Percentiles rank a stretch among this genome's conserved stretches.
Conservation (phyloP, 805 yeast genomes). For the Saturnispora sekii region DNA sequence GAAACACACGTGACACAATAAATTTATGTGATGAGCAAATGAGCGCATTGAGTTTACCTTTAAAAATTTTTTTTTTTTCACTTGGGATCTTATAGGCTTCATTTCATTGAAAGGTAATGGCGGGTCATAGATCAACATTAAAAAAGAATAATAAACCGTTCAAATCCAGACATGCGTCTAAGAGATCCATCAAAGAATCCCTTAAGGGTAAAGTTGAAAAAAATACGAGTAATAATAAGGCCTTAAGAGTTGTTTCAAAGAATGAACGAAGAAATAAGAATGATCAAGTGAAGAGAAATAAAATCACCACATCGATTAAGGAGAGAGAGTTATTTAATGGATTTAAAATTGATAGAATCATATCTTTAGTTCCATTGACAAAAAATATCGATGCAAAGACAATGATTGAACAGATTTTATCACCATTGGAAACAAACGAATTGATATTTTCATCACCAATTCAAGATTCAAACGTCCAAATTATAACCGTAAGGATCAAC, state of each 20-base stretch:
- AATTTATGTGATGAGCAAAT: background rate
- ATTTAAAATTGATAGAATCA: constrained; percentile 69
- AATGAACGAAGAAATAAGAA: constrained; percentile 69
- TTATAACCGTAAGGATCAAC: constrained; percentile 41
- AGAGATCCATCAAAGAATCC: constrained; percentile 73
- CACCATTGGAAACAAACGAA: constrained; percentile 25
- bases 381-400: constrained; percentile 51
- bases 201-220: constrained; percentile 85
- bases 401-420: constrained; percentile 43
- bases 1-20: constrained; percentile 1
- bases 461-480: constrained; percentile 34
- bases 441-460: constrained; percentile 27
- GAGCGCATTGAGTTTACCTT: background rate
- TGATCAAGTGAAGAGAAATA: constrained; percentile 66
- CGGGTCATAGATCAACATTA: constrained; percentile 76
- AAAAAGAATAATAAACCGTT: constrained; percentile 83
- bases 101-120: constrained; percentile 32
- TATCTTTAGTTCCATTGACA: constrained; percentile 74
- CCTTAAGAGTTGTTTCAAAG: constrained; percentile 32
- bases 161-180: constrained; percentile 85
- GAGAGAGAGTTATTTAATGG: constrained; percentile 57
- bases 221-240: constrained; percentile 28
- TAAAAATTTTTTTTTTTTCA: background rate
- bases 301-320: constrained; percentile 50
- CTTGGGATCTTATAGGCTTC: background rate